Evolutionary conservation across 495 filamentous ascomycete species (phyloP), one percentile per base, ranked within the genome.

Genomic region (Aspergillus wentii): DNA sequence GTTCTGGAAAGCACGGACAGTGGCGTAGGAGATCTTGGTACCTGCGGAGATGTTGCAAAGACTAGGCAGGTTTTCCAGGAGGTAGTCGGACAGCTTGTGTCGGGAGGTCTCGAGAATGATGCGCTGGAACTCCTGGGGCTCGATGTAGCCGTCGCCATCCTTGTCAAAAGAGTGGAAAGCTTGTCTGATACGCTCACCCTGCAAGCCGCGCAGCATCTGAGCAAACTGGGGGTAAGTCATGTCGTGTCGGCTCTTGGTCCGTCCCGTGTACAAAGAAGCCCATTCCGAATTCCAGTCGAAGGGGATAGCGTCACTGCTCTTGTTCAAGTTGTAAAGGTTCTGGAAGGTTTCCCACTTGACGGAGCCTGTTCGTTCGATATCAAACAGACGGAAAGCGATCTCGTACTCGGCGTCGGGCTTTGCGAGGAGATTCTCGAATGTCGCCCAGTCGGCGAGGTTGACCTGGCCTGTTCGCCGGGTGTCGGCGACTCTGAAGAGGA

Each of bases 391-490:
- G 67, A 96, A 98, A 4, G 90, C 91, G 47, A 98, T 96, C 64
- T 98, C 90, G 59, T 98, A 98, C 61, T 98, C 94, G 52, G 92
- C 94, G 47, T 97, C 92, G 44, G 92, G 88, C 58, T 95, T 96
- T 34, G 76, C 75, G 23, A 98, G 79, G 38, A 98, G 78, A 67
- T 95, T 91, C 62, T 95, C 84, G 58, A 96, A 98, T 30, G 82
- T 83, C 10, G 72, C 80, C 89, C 89, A 98, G 62, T 98, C 92
- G 43, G 78, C 71, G 18, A 98, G 61, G 43, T 59, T 85, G 21
- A 98, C 68, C 49, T 75, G 80, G 38, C 88, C 88, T 16, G 65
- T 65, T 35, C 71, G 76, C 30, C 74, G 75, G 34, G 86, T 76
- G 61, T 98, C 92, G 43, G 92, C 92, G 21, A 98, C 82, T 38